Evolutionary conservation across 352 stramenopile species (phyloP), one percentile per base, ranked within the genome.

Genomic region (Pythium dissimile): DNA sequence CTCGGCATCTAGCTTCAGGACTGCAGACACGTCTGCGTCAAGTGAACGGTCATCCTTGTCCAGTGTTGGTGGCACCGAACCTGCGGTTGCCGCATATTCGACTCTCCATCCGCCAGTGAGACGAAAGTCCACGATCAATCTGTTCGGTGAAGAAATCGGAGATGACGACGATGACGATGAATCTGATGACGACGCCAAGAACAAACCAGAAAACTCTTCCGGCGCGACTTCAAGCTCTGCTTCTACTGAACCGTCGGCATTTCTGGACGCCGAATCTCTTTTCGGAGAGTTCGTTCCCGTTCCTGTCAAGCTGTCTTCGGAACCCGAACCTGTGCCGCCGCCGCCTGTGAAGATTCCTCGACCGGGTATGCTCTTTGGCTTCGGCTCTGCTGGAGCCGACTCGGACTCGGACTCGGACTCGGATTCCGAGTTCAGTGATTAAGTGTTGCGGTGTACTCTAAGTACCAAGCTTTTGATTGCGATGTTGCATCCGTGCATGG

Each of bases 381-480:
- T 75, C 26, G 76, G 72, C 23, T 84, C 74, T 8, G 75, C 67
- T 2, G 52, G 52, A 16, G 76, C 66, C 48, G 56, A 65, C 45
- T 64, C 54, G 51, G 71, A 84, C 43, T 89, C 72, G 26, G 74
- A 83, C 56, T 80, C 70, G 52, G 73, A 85, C 30, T 80, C 72
- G 35, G 76, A 85, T 28, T 80, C 72, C 31, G 76, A 77, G 28
- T 81, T 86, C 48, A 73, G 55, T 23, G 71, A 75, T 45, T 84
- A 49, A 75, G 5, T 8, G 15, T 3, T 16, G 18, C 12, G n/a
- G n/a, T 26, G 5, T 32, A 26, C 32, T 48, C 32, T 31, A 26
- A 32, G n/a, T 20, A n/a, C 16, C 11, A 3, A 13, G 12, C n/a
- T n/a, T n/a, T n/a, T n/a, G 10, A 18, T 42, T 48, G 21, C 43